Conservation (phyloP, 495 filamentous ascomycete genomes). For the Talaromyces thailandensis region DNA sequence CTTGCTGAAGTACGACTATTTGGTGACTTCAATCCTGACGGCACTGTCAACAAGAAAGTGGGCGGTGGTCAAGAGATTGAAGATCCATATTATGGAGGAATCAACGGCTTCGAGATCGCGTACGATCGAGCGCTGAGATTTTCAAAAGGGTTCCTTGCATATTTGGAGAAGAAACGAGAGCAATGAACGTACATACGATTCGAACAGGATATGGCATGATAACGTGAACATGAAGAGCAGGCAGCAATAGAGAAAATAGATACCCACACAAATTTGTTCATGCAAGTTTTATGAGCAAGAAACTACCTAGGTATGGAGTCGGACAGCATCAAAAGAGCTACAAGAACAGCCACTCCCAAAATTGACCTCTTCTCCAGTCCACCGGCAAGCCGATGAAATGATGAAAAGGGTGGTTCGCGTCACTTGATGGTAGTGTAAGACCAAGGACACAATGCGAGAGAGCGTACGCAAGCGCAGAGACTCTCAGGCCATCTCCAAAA, state of each 20-base stretch:
- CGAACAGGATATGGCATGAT: not conserved
- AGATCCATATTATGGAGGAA: conserved; percentile 88
- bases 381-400: conserved; percentile 46
- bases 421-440: conserved; percentile 80
- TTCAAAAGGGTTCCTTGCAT: conserved; percentile 62
- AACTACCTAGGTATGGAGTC: not conserved
- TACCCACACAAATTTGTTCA: not conserved
- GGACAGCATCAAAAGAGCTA: not conserved
- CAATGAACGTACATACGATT: not conserved
- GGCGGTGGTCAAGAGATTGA: conserved; percentile 65
- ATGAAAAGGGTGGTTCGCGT: conserved; percentile 65
- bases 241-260: not conserved
- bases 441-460: conserved; percentile 68
- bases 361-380: conserved; percentile 51
- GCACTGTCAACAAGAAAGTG: conserved; percentile 62
- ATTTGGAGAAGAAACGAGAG: conserved; percentile 23
- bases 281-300: not conserved
- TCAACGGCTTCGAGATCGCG: conserved; percentile 73
- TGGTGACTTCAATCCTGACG: conserved; percentile 65
- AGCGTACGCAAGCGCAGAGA: conserved; percentile 81
- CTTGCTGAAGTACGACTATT: conserved; percentile 64
- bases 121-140: conserved; percentile 78
- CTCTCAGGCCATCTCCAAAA: conserved; percentile 49
- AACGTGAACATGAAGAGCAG: not conserved
- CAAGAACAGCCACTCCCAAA: not conserved